phyloP scores from a whole-genome alignment of 441 rosid species.

The Populus hybrid region DNA sequence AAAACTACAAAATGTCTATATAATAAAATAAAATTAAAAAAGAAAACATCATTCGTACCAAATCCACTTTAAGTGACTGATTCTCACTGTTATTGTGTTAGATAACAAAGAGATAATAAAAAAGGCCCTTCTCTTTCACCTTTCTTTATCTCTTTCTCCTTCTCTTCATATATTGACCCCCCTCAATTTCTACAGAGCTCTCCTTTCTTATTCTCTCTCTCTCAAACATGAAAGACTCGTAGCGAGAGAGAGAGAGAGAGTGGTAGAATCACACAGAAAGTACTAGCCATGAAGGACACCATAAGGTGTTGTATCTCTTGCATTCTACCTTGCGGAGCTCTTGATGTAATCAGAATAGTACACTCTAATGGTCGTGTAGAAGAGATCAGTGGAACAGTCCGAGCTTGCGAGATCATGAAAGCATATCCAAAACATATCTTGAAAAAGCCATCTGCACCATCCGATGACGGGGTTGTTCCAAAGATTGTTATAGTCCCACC shows the following conservation, averaged over 20 bases:
- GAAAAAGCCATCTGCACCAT: constrained; percentile 65
- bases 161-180: not conserved
- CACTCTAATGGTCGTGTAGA: constrained; percentile 89
- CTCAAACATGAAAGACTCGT: constrained; percentile 14
- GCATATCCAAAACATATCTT: constrained; percentile 81
- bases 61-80: constrained; percentile 24
- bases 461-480: constrained; percentile 51
- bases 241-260: constrained; percentile 17
- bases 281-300: constrained; percentile 60
- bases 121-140: constrained; percentile 18
- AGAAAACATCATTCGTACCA: constrained; percentile 27
- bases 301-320: constrained; percentile 94
- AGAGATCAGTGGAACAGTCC: constrained; percentile 79
- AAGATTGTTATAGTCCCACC: constrained; percentile 83
- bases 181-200: not conserved
- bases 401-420: constrained; percentile 75
- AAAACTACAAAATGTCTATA: no score
- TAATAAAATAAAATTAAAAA: constrained; percentile 21
- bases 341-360: constrained; percentile 88
- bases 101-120: not conserved
- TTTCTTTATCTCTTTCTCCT: not conserved
- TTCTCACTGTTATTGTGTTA: constrained; percentile 24
- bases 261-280: not conserved
- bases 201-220: not conserved
- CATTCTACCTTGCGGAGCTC: constrained; percentile 95